Conservation (phyloP, 192 early-diverging fungal species). For the Funneliformis geosporum region DNA sequence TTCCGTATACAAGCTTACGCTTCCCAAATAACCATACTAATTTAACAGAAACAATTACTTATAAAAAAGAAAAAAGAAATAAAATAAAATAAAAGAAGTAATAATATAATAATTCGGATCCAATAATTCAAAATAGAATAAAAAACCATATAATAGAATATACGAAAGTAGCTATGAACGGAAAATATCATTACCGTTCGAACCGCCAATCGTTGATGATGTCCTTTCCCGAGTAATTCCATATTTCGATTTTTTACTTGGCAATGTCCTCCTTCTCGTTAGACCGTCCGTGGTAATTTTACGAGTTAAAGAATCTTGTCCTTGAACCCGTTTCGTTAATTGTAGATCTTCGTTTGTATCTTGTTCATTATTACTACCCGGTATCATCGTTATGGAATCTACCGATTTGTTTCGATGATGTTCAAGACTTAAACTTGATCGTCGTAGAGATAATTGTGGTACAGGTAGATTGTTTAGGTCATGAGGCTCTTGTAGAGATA, state of each 20-base stretch:
- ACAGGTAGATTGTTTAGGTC: neutral
- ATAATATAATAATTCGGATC: neutral
- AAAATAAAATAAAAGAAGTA: neutral
- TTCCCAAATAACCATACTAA: neutral
- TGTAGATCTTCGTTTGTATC: neutral
- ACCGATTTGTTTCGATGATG: neutral
- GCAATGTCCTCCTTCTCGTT: neutral
- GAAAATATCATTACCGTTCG: neutral
- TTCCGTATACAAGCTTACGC: no score
- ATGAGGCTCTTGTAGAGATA: neutral
- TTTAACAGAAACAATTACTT: neutral
- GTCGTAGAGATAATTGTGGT: neutral
- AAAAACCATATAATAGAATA: neutral
- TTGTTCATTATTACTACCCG: neutral
- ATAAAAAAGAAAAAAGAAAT: neutral
- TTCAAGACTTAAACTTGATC: conserved; percentile 4
- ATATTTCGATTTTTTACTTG: conserved; percentile 1
- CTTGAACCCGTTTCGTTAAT: neutral
- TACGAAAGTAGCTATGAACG: neutral
- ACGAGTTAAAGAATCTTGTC: neutral
- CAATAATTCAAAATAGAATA: neutral
- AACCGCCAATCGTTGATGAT: neutral
- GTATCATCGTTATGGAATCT: neutral
- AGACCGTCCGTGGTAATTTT: neutral
- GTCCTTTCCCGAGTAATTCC: neutral